Percentiles rank a stretch among this genome's conserved stretches.
phyloP scores from a whole-genome alignment of 2,329 filamentous ascomycete genomes.

The Claviceps africana region DNA sequence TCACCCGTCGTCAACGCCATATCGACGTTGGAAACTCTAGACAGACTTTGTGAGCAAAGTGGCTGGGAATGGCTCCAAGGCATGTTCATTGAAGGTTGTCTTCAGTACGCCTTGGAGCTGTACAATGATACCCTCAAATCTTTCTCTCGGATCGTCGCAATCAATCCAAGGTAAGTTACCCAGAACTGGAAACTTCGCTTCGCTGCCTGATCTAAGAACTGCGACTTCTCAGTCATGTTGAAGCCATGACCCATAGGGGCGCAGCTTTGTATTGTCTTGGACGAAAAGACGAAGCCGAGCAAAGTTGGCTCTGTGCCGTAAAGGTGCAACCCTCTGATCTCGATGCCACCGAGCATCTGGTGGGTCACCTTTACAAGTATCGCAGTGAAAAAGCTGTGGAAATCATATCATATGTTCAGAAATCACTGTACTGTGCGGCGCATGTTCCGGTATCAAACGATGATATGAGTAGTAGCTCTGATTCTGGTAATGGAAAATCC shows the following conservation, averaged over 20 bases:
- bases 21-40: slow-evolving; percentile 56
- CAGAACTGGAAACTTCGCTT: slow-evolving; percentile 16
- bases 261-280: slow-evolving; percentile 77
- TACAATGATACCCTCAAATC: slow-evolving; percentile 64
- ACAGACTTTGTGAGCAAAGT: slow-evolving; percentile 62
- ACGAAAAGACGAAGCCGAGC: slow-evolving; percentile 69
- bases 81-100: slow-evolving; percentile 77
- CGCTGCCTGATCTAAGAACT: slow-evolving; percentile 2
- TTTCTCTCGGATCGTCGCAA: slow-evolving; percentile 50
- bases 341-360: slow-evolving; percentile 87
- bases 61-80: slow-evolving; percentile 86
- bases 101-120: slow-evolving; percentile 78
- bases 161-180: slow-evolving; percentile 40
- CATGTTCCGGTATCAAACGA: not conserved
- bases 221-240: slow-evolving; percentile 53
- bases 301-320: slow-evolving; percentile 75
- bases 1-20: slow-evolving; percentile 42
- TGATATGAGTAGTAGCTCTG: not conserved
- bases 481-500: not conserved
- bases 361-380: slow-evolving; percentile 75
- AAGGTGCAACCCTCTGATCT: slow-evolving; percentile 75
- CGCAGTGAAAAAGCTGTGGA: slow-evolving; percentile 73
- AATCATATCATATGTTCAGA: slow-evolving; percentile 76
- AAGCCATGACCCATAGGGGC: slow-evolving; percentile 86
- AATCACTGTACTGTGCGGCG: slow-evolving; percentile 37